Evolutionary conservation across 495 filamentous ascomycete genomes (phyloP), one percentile per base, ranked within the genome.

Genomic region (Parathielavia appendiculata): DNA sequence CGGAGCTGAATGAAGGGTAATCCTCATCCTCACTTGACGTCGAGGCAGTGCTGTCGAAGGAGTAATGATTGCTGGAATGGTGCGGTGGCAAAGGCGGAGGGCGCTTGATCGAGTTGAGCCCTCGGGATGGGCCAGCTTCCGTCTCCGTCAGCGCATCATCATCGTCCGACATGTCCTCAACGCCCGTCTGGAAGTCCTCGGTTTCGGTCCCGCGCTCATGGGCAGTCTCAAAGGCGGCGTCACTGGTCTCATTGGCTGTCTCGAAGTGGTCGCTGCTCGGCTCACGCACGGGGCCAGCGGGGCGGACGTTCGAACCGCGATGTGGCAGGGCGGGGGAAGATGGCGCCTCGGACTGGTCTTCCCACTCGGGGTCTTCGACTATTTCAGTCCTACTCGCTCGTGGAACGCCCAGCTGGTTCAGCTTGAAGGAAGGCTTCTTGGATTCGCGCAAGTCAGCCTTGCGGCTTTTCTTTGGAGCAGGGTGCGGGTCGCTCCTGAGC

Each of bases 131-230:
- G 56, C 71, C 62, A 16, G 56, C 80, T 66, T 97, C 92, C 13
- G 92, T 97, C 74, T 98, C 93, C 1, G 93, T 97, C 20, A 89
- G 76, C 19, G 86, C 88, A 60, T 87, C 89, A 51, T 86, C 49
- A 32, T 62, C 52, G 32, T 65, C 88, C 38, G 87, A 89, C 54
- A 87, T 82, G 63, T 95, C 84, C 71, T 97, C 93, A 19, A 83
- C 79, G 22, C 89, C 90, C 14, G 93, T 97, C 69, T 95, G 88
- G 83, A 96, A 96, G 47, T 90, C 90, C 58, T 97, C 93, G 34
- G 90, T 96, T 73, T 96, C 92, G 6, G 87, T 90, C 38, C 77
- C 88, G 4, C 82, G 81, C 72, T 95, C 91, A 60, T 91, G 86
- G 4, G 90, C 89, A 14, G 87, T 89, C 70, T 95, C 90, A 60